These are phyloP conservation scores for Rhizopogon salebrosus DNA, from an alignment of 768 basidiomycete genomes.

Conservation along the genomic window DNA sequence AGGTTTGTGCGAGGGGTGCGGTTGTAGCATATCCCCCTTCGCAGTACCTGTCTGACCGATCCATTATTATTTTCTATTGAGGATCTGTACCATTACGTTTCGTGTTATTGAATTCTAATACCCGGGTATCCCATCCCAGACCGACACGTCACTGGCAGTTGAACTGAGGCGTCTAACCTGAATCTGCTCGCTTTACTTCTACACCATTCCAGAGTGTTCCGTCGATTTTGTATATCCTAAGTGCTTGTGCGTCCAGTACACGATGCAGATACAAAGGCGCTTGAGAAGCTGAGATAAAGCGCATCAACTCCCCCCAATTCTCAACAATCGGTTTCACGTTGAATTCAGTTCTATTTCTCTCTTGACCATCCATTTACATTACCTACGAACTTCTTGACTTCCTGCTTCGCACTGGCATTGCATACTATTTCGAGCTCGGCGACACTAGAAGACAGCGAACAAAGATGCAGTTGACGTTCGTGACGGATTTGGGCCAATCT, in stretches of 20 bases:
- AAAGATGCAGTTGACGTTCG: slow-evolving; percentile 68
- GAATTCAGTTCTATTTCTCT: not conserved
- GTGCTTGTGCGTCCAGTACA: not conserved
- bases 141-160: not conserved
- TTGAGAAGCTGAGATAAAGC: not conserved
- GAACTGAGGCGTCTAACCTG: not conserved
- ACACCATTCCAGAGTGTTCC: not conserved
- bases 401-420: no score
- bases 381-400: not conserved
- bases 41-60: not conserved
- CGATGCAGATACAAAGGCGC: not conserved
- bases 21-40: slow-evolving; percentile 14
- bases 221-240: not conserved
- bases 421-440: not conserved
- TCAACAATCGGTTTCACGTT: not conserved
- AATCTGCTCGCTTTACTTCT: not conserved
- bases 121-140: not conserved
- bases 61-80: slow-evolving; percentile 1
- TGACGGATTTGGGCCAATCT: slow-evolving; percentile 59
- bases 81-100: not conserved
- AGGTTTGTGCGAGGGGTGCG: slow-evolving; percentile 22
- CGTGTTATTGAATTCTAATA: not conserved
- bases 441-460: not conserved
- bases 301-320: not conserved
- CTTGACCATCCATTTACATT: not conserved